These are phyloP conservation scores for Sarocladium brachiariae DNA, from an alignment of 2,329 filamentous ascomycete genomes.

Conservation along the genomic window DNA sequence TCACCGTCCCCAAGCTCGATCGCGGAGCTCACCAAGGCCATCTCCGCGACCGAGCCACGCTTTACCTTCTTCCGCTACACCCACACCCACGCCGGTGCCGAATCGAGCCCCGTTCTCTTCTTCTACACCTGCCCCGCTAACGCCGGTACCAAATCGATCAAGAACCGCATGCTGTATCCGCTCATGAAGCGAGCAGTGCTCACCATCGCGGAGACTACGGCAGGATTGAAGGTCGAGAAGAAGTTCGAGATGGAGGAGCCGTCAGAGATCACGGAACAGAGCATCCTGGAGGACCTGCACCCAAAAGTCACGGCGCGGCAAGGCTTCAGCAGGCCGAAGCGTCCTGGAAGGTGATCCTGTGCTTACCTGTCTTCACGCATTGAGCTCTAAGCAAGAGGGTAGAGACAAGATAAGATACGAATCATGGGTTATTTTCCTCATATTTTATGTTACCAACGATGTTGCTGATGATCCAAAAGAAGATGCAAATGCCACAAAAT, in stretches of 20 bases:
- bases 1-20: constrained; percentile 48
- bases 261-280: constrained; percentile 61
- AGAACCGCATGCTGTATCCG: constrained; percentile 80
- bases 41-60: constrained; percentile 63
- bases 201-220: constrained; percentile 57
- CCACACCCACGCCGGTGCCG: constrained; percentile 46
- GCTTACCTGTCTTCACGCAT: too few relatives aligned
- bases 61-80: constrained; percentile 71
- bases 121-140: constrained; percentile 74
- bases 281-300: constrained; percentile 60
- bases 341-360: constrained; percentile 54
- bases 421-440: background rate
- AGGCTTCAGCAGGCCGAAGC: constrained; percentile 71
- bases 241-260: constrained; percentile 63
- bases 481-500: constrained; percentile 5
- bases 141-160: constrained; percentile 60
- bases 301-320: constrained; percentile 59
- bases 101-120: constrained; percentile 61
- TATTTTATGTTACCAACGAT: constrained; percentile 6
- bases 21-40: constrained; percentile 47
- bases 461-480: constrained; percentile 1
- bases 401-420: background rate
- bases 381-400: background rate
- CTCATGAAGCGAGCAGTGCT: constrained; percentile 62
- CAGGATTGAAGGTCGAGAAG: constrained; percentile 61